Evolutionary conservation across 225 moss, liverwort and hornwort genomes (phyloP).

Genomic region (Pseudoscleropodium purum): DNA sequence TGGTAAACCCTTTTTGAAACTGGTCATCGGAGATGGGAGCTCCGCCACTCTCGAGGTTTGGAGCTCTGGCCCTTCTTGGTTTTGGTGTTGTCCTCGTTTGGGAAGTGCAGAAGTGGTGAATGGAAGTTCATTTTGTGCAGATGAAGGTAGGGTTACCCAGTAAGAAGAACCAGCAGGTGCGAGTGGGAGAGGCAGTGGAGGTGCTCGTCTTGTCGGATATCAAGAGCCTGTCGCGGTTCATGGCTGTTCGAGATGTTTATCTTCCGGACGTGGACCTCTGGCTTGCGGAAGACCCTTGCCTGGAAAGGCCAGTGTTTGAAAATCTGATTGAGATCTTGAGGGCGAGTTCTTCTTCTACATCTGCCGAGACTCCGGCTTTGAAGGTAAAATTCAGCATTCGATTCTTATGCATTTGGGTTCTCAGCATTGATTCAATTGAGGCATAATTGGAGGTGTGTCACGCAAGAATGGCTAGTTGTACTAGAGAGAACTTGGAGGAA

Average conservation of each 20-base stretch:
- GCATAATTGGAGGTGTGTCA: background rate
- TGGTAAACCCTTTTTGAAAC: slow-evolving; percentile 28
- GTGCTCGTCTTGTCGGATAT: slow-evolving; percentile 78
- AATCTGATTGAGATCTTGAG: slow-evolving; percentile 37
- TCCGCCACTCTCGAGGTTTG: slow-evolving; percentile 64
- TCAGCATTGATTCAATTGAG: background rate
- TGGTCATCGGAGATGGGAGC: slow-evolving; percentile 74
- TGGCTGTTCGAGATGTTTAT: slow-evolving; percentile 74
- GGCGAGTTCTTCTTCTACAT: slow-evolving; percentile 1
- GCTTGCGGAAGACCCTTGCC: slow-evolving; percentile 61
- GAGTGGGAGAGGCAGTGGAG: slow-evolving; percentile 67
- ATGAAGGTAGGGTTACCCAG: slow-evolving; percentile 65
- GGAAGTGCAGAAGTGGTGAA: background rate
- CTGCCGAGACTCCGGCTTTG: background rate
- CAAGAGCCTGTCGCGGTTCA: slow-evolving; percentile 70
- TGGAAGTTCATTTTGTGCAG: slow-evolving; percentile 16
- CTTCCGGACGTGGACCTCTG: slow-evolving; percentile 60
- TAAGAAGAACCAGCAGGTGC: slow-evolving; percentile 53
- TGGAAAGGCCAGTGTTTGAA: slow-evolving; percentile 66
- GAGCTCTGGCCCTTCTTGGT: background rate
- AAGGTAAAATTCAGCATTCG: slow-evolving; percentile 2
- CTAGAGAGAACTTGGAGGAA: background rate
- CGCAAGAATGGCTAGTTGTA: background rate
- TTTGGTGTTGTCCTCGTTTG: background rate
- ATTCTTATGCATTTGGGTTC: background rate